Percentiles rank a stretch among this genome's conserved stretches.
Conservation (phyloP, 306 rosid species). For the Trifolium repens region DNA sequence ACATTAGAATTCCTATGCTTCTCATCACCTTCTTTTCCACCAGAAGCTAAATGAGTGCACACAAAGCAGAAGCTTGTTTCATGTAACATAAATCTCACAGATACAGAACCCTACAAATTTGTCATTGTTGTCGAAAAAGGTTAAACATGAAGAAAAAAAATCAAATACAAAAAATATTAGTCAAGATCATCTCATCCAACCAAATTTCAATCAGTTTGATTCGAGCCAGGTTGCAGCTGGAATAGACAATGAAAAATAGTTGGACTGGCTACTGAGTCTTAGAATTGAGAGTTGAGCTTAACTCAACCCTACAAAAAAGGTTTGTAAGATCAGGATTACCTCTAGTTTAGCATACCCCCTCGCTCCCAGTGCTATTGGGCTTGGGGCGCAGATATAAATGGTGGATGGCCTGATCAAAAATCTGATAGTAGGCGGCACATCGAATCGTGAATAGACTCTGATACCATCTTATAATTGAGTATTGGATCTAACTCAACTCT, state of each 20-base stretch:
- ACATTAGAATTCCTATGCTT: slow-evolving; percentile 72
- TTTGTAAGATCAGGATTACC: no score
- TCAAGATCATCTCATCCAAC: neutral
- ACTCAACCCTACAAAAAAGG: no score
- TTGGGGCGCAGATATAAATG: no score
- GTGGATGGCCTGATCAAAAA: no score
- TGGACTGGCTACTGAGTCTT: neutral
- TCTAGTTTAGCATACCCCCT: no score
- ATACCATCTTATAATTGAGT: no score
- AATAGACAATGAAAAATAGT: neutral
- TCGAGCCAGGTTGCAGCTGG: neutral
- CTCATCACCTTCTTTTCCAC: slow-evolving; percentile 70
- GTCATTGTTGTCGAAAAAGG: neutral
- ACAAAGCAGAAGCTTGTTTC: slow-evolving; percentile 86
- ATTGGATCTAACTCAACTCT: no score
- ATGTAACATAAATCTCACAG: slow-evolving; percentile 70
- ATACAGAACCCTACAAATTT: slow-evolving; percentile 80
- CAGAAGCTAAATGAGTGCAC: slow-evolving; percentile 84
- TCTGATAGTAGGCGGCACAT: no score
- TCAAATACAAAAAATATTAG: neutral
- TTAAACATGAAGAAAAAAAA: neutral
- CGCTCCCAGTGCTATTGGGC: no score
- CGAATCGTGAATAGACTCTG: no score
- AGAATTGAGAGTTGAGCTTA: no score
- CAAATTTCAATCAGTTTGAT: neutral